Base-by-base conservation (phyloP, 306 rosid species). In the Cucumis cinereus region DNA sequence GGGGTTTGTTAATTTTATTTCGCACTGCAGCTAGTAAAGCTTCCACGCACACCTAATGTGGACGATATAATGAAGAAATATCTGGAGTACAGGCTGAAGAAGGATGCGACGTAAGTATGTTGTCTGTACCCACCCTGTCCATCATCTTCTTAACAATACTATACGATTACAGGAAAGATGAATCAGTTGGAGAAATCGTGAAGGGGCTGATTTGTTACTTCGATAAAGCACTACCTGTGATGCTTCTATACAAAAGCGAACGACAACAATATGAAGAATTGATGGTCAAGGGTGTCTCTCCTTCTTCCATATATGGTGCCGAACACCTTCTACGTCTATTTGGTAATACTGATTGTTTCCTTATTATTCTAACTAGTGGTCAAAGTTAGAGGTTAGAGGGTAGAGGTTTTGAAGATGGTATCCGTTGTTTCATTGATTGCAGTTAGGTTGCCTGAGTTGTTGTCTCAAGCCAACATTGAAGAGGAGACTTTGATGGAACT, bases 241-340 rank as follows among this genome's bases (percentile, higher is more conserved):
- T 86, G 81, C 95, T 94, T 62, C 81, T 94, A 49, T 91, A 91
- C 91, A 85, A 85, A 80, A 83, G 81, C n/a, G 98, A 91, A 85
- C 92, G 91, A 55, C 83, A 67, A 61, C 98, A 94, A 78, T 91
- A 78, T 68, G 86, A 82, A 78, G 90, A 89, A 84, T 87, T 86
- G 62, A 83, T 91, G 41, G 60, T 82, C 40, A 63, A 82, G 57
- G 81, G 83, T 80, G 72, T 72, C 53, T 58, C 79, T 77, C 98
- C 96, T 60, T 89, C 97, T 74, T 54, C 89, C 73, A 80, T 91
- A 72, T 91, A 94, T 50, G 98, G 97, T 28, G 96, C 98, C 43
- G 97, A 94, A 79, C 98, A 93, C 88, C 88, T 93, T 73, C 76
- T 93, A 58, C 97, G 96, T 30, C 98, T 87, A 64, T 90, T 91